Percentiles rank a stretch among this genome's conserved stretches.
Conservation (phyloP, 768 basidiomycete species). For the Suillus discolor region DNA sequence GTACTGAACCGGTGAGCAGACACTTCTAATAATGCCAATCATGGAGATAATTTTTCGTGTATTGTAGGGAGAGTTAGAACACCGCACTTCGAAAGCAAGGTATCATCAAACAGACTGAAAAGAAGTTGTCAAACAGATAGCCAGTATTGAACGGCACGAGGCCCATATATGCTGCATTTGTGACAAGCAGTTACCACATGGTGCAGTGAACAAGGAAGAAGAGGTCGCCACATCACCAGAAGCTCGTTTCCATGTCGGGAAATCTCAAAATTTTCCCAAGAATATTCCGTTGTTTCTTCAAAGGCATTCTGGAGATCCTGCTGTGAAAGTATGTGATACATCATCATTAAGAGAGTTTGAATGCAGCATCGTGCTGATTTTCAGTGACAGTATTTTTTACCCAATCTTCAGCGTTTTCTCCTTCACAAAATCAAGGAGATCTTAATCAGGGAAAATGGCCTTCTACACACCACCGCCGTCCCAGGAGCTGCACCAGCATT, state of each 20-base stretch:
- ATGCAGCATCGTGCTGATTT: neutral
- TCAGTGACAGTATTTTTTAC: slow-evolving; percentile 12
- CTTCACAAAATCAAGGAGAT: slow-evolving; percentile 9
- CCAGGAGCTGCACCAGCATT: neutral
- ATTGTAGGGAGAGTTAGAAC: slow-evolving; percentile 21
- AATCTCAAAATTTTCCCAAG: slow-evolving; percentile 1
- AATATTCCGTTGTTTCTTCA: slow-evolving; percentile 8
- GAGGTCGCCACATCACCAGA: neutral
- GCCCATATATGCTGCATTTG: slow-evolving; percentile 2
- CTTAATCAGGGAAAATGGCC: slow-evolving; percentile 19
- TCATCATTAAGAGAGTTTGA: neutral
- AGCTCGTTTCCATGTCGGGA: slow-evolving; percentile 23
- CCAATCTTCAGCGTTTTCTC: slow-evolving; percentile 12
- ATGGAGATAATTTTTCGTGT: no score
- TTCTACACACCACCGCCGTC: slow-evolving; percentile 9
- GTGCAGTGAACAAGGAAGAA: neutral
- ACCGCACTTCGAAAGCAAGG: slow-evolving; percentile 12
- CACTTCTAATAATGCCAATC: no score
- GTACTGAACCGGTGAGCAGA: slow-evolving; percentile 32
- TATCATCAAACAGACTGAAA: slow-evolving; percentile 13
- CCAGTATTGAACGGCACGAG: neutral
- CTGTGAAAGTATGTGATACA: slow-evolving; percentile 13
- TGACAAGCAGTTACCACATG: neutral
- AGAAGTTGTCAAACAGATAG: neutral
- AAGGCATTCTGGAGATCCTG: slow-evolving; percentile 26